Base-by-base conservation (phyloP, 257 asterid genomes). In the Leptodermis oblonga region DNA sequence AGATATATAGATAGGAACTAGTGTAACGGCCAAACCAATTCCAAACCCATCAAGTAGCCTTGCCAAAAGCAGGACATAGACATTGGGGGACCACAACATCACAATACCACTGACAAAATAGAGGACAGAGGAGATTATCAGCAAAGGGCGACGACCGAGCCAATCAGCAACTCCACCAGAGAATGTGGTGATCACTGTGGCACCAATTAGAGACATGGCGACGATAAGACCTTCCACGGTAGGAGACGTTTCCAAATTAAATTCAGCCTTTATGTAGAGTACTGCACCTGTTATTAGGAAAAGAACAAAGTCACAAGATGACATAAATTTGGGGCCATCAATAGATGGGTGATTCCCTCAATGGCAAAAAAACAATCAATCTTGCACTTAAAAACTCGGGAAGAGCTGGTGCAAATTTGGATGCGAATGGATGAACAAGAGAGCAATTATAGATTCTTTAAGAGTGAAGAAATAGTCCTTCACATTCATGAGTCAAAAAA, bases 81-180 rank as follows among this genome's bases (percentile, higher is more conserved):
- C 85, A 76, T 86, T 88, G 20, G 96, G 93, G 71, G 89, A 75
- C 96, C 96, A 88, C 5, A 85, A 36, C 88, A 85, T 82, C 4
- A 88, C 78, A 25, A 83, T 52, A 33, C 91, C 87, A 67, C 96
- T 75, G 3, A 79, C 13, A 52, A 85, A 71, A 75, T 82, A 88
- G 0, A 85, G 70, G 45, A 79, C 10, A 1, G 96, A 86, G 5
- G 93, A 85, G 66, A 76, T 49, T n/a, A 81, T 80, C 41, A 88
- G 74, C 84, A 86, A 53, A 3, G 89, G 87, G 23, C 93, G 88
- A 4, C 91, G 90, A 13, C 96, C 93, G 48, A 83, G 56, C 73
- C 76, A 75, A 73, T 85, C 90, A 43, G 91, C 81, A 7, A 86
- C 49, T 17, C 74, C 79, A 25, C 93, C 90, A 31, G 91, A 80